A percentile compares a stretch with the other conserved stretches of the same genome.
Conservation (phyloP, 2,329 filamentous ascomycete species). For the Cucurbitaria berberidis region DNA sequence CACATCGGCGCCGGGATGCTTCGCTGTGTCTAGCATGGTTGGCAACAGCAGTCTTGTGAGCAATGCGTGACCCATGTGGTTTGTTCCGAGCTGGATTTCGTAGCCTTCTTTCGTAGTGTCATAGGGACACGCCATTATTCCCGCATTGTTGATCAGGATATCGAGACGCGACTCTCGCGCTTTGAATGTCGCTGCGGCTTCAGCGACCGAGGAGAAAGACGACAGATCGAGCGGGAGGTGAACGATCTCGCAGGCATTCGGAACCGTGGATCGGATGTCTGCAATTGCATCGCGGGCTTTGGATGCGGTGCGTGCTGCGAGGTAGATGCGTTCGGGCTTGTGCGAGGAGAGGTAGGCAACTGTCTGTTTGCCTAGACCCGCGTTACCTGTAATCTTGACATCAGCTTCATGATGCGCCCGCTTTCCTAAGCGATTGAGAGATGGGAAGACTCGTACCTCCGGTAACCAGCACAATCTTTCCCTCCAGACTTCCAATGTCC, state of each 20-base stretch:
- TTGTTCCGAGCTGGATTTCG: constrained; percentile 59
- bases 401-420: constrained; percentile 1
- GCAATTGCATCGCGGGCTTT: constrained; percentile 52
- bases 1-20: constrained; percentile 49
- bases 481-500: constrained; percentile 33
- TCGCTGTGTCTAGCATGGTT: constrained; percentile 50
- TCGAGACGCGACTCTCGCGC: constrained; percentile 51
- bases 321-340: constrained; percentile 54
- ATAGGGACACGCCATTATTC: constrained; percentile 50
- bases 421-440: background rate
- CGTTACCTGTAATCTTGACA: constrained; percentile 45
- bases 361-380: constrained; percentile 56
- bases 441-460: constrained; percentile 34
- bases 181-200: constrained; percentile 47
- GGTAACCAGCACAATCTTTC: constrained; percentile 46
- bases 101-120: constrained; percentile 55
- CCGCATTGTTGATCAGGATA: constrained; percentile 56
- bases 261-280: constrained; percentile 45
- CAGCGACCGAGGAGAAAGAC: constrained; percentile 49
- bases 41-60: constrained; percentile 56
- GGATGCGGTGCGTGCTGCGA: constrained; percentile 53
- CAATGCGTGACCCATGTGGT: constrained; percentile 60
- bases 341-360: constrained; percentile 54
- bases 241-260: constrained; percentile 45
- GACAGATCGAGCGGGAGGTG: constrained; percentile 53